These are phyloP conservation scores for Chloranthus sessilifolius DNA, from an alignment of 164 flowering plant species.

Conservation along the genomic window DNA sequence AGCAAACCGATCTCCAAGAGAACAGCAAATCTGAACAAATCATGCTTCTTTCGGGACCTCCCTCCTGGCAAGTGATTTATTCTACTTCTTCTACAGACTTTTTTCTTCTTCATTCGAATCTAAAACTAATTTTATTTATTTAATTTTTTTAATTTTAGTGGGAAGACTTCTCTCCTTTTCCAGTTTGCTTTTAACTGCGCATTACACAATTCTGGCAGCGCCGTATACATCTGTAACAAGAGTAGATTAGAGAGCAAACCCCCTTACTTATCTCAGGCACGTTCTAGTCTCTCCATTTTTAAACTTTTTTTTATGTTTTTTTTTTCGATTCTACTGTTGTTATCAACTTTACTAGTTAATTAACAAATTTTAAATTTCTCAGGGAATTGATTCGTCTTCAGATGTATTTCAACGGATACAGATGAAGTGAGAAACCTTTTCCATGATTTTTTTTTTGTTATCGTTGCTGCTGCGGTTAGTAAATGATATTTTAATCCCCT, in stretches of 20 bases:
- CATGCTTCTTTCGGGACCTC: constrained; percentile 74
- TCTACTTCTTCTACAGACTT: neutral
- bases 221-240: constrained; percentile 68
- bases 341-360: neutral
- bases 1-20: constrained; percentile 1
- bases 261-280: constrained; percentile 75
- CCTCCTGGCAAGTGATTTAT: constrained; percentile 44
- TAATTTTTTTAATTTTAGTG: constrained; percentile 29
- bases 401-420: constrained; percentile 49
- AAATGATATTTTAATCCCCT: no score
- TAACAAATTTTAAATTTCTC: constrained; percentile 9
- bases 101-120: neutral
- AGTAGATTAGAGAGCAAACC: constrained; percentile 56
- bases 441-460: no score
- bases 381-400: constrained; percentile 69
- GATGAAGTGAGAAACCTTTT: constrained; percentile 55
- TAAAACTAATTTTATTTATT: neutral
- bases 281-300: neutral
- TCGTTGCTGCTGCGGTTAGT: no score
- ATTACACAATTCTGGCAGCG: constrained; percentile 15
- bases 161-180: constrained; percentile 83
- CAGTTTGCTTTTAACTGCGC: constrained; percentile 73
- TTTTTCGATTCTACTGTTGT: neutral
- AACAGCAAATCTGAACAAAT: constrained; percentile 13
- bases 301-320: no score